Conservation (phyloP, 208 protist genomes). For the Trypanosoma scelopori region DNA sequence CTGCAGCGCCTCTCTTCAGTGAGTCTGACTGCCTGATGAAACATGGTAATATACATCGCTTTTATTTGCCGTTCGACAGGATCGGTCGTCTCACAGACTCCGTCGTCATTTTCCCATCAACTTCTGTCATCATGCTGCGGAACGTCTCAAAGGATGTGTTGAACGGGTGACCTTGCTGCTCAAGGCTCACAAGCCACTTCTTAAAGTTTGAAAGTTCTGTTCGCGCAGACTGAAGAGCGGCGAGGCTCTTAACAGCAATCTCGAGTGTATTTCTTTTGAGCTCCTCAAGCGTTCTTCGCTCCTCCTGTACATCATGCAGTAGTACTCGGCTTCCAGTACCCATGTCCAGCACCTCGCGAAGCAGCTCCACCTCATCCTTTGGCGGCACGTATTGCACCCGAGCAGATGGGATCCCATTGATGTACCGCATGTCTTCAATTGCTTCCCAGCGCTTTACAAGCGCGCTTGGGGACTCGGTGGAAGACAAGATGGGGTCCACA, state of each 20-base stretch:
- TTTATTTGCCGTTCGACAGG: too few species aligned
- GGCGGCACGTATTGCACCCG: constrained; percentile 68
- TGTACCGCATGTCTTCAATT: constrained; percentile 34
- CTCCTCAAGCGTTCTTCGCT: constrained; percentile 32
- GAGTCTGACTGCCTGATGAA: too few species aligned
- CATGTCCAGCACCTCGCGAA: constrained; percentile 75
- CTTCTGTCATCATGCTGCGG: not conserved
- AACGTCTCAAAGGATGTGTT: constrained; percentile 33
- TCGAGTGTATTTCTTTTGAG: constrained; percentile 20
- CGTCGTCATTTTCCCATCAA: constrained; percentile 5
- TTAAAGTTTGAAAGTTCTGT: constrained; percentile 37
- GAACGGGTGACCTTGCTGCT: constrained; percentile 45
- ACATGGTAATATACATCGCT: too few species aligned
- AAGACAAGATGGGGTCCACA: not conserved
- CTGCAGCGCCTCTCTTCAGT: too few species aligned
- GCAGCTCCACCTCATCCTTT: constrained; percentile 56
- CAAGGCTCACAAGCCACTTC: constrained; percentile 33
- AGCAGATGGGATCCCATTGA: constrained; percentile 31
- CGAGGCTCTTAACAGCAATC: constrained; percentile 22
- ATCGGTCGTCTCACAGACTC: too few species aligned
- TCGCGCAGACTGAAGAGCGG: constrained; percentile 32
- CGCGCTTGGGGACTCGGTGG: constrained; percentile 7
- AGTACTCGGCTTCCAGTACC: constrained; percentile 60
- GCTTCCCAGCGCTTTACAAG: constrained; percentile 50
- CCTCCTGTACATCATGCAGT: constrained; percentile 52